phyloP scores from a whole-genome alignment of 2,329 filamentous ascomycete genomes.

The Aspergillus ochraceoroseus region DNA sequence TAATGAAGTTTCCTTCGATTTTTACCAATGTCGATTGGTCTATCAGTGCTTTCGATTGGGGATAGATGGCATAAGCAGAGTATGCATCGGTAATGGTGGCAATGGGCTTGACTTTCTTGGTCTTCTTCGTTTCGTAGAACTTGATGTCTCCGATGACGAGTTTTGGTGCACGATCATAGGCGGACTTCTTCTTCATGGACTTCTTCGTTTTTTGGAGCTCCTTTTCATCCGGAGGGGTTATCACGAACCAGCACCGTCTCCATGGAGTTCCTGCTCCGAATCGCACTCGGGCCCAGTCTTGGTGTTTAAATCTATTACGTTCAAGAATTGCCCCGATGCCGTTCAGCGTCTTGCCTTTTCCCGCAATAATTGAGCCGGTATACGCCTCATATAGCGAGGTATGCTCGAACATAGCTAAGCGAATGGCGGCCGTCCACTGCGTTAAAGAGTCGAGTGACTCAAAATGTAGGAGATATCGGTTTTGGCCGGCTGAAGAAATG shows the following conservation, averaged over 20 bases:
- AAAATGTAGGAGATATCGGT: constrained; percentile 93
- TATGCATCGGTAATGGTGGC: constrained; percentile 88
- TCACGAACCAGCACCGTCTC: constrained; percentile 95
- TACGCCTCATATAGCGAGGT: constrained; percentile 92
- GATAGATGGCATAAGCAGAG: constrained; percentile 91
- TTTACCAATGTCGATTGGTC: constrained; percentile 93
- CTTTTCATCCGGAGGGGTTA: constrained; percentile 89
- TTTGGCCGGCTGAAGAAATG: constrained; percentile 90
- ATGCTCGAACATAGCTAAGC: constrained; percentile 90
- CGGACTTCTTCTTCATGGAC: constrained; percentile 70
- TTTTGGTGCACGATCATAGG: constrained; percentile 70
- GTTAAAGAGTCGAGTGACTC: constrained; percentile 88
- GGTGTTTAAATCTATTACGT: constrained; percentile 66
- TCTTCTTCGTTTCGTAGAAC: constrained; percentile 92
- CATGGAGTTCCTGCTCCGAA: constrained; percentile 95
- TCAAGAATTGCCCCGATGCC: constrained; percentile 89
- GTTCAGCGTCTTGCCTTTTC: constrained; percentile 83
- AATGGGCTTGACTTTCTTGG: constrained; percentile 84
- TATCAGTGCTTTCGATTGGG: constrained; percentile 86
- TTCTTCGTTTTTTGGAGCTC: constrained; percentile 80
- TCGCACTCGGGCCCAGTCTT: constrained; percentile 91
- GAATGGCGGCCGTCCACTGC: constrained; percentile 93
- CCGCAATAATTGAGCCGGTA: constrained; percentile 89
- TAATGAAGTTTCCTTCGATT: constrained; percentile 82
- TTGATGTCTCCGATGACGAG: constrained; percentile 82